Base-by-base conservation (phyloP, 257 asterid genomes). In the Solanum pinnatisectum region DNA sequence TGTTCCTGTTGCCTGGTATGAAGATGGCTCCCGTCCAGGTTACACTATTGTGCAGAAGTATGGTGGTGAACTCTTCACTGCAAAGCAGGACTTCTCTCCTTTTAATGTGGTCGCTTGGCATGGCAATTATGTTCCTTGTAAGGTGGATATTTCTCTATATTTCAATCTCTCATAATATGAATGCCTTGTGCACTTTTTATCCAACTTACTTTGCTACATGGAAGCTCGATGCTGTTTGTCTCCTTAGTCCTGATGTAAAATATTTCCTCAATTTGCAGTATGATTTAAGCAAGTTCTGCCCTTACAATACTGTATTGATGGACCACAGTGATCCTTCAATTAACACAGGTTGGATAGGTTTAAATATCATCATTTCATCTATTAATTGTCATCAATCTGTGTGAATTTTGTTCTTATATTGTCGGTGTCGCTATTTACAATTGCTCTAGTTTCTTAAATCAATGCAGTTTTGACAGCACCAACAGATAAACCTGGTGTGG, bases 61-160 rank as follows among this genome's bases (percentile, higher is more conserved):
- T 88, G 99, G 99, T 3, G 99, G 99, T 77, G 96, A 96, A 88
- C 98, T 97, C 87, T 97, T 97, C 82, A 94, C 99, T 42, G 99
- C 99, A 37, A 95, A 93, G 89, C 99, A 96, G 90, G 98, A 95
- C 89, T 97, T 97, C 91, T 96, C 99, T 87, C 99, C 98, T 63
- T 97, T 97, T 93, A 97, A 97, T 89, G 99, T 97, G 89, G 97
- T 93, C 49, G 98, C 99, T 22, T 97, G 99, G 99, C 99, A 96
- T 91, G 99, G 99, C 67, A 97, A 95, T 89, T 97, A 97, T 88
- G 94, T 87, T 56, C 99, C 99, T 32, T 97, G 93, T 88, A 97
- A 96, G 99, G 99, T 93, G 89, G 22, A 63, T 73, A 37, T 40
- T 70, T 86, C 84, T 70, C 88, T 22, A 14, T 23, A 70, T 67